A percentile compares a stretch with the other conserved stretches of the same genome.
Evolutionary conservation across 768 basidiomycete genomes (phyloP).

Genomic region (Hebeloma cylindrosporum): DNA sequence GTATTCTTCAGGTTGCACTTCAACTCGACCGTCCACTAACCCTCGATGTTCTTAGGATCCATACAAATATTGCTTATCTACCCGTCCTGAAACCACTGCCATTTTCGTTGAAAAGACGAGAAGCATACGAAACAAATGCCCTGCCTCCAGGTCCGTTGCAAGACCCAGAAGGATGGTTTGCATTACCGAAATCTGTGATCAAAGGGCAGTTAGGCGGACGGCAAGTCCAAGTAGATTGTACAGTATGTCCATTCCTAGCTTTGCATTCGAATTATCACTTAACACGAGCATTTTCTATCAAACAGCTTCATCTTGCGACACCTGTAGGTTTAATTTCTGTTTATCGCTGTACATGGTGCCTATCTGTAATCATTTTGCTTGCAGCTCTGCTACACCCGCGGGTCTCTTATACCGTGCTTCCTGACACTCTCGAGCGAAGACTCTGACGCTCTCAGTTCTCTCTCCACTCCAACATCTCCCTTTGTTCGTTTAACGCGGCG

Average conservation of each 20-base stretch:
- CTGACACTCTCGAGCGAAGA: slow-evolving; percentile 19
- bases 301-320: slow-evolving; percentile 21
- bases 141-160: slow-evolving; percentile 17
- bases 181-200: slow-evolving; percentile 5
- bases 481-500: slow-evolving; percentile 15
- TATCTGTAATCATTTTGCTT: not conserved
- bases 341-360: not conserved
- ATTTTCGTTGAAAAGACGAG: slow-evolving; percentile 15
- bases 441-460: slow-evolving; percentile 15
- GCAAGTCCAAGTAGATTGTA: slow-evolving; percentile 21
- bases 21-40: not conserved
- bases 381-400: slow-evolving; percentile 26
- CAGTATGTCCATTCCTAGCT: slow-evolving; percentile 8
- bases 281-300: too few relatives aligned
- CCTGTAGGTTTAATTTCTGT: slow-evolving; percentile 12
- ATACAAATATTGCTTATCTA: slow-evolving; percentile 24
- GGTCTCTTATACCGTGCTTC: slow-evolving; percentile 27
- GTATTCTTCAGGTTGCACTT: slow-evolving; percentile 9
- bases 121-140: slow-evolving; percentile 19
- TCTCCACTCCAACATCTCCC: slow-evolving; percentile 13
- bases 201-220: slow-evolving; percentile 9
- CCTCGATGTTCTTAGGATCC: slow-evolving; percentile 21
- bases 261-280: not conserved
- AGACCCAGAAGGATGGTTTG: slow-evolving; percentile 26
- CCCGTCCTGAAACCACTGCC: slow-evolving; percentile 16